These are phyloP conservation scores for Pleoardoris graminearum DNA, from an alignment of 2,329 filamentous ascomycete species.

Conservation along the genomic window DNA sequence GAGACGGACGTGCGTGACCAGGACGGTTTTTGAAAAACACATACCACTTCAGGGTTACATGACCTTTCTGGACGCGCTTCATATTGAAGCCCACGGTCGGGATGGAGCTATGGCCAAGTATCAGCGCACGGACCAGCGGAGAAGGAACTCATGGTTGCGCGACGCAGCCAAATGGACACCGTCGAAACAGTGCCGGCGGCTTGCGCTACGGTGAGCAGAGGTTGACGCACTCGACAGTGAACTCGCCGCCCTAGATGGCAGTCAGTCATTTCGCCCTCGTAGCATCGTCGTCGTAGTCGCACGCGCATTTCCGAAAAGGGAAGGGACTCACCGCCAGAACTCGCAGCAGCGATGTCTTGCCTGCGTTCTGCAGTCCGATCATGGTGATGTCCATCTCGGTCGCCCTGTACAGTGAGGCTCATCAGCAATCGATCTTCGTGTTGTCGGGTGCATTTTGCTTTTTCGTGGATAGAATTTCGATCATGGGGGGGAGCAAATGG, in stretches of 20 bases:
- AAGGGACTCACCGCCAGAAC: slow-evolving; percentile 82
- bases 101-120: slow-evolving; percentile 73
- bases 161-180: slow-evolving; percentile 30
- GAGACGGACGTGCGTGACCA: slow-evolving; percentile 43
- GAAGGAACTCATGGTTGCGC: slow-evolving; percentile 34
- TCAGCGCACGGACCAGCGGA: slow-evolving; percentile 43
- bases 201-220: slow-evolving; percentile 28
- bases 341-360: slow-evolving; percentile 91
- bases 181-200: slow-evolving; percentile 32
- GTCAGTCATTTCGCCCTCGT: slow-evolving; percentile 32
- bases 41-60: slow-evolving; percentile 95
- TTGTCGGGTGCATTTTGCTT: slow-evolving; percentile 22
- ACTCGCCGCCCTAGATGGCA: slow-evolving; percentile 81
- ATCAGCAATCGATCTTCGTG: slow-evolving; percentile 25
- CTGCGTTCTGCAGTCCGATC: slow-evolving; percentile 96
- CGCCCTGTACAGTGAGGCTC: slow-evolving; percentile 64
- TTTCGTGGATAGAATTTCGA: slow-evolving; percentile 19
- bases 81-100: slow-evolving; percentile 99
- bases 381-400: slow-evolving; percentile 99
- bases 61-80: slow-evolving; percentile 95
- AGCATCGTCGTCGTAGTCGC: slow-evolving; percentile 27
- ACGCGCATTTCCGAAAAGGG: slow-evolving; percentile 38
- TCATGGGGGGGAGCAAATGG: slow-evolving; percentile 25
- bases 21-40: slow-evolving; percentile 38
- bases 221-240: slow-evolving; percentile 90